These are phyloP conservation scores for Ustilago shanxiensis DNA, from an alignment of 1,284 basidiomycete species.

Conservation along the genomic window DNA sequence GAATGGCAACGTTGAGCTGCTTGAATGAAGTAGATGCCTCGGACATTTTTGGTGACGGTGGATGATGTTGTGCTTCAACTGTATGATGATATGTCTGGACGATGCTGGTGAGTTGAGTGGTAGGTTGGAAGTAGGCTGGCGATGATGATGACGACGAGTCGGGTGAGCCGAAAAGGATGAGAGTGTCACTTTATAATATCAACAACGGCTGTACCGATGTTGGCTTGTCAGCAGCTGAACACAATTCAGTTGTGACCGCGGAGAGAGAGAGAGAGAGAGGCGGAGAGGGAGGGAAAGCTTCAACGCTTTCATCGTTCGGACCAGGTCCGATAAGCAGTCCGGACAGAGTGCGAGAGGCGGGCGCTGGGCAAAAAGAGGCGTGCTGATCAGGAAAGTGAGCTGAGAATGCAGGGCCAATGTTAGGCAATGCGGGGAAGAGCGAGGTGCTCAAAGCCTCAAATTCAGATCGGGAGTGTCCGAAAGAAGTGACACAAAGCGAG, in stretches of 20 bases:
- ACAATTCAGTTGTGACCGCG: neutral
- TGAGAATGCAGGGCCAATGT: too few species aligned
- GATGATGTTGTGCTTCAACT: neutral
- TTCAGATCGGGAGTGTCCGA: neutral
- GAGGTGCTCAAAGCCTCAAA: too few species aligned
- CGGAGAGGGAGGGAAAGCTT: too few species aligned
- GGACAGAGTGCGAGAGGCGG: neutral
- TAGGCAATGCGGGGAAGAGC: neutral
- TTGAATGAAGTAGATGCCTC: conserved; percentile 36
- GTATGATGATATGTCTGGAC: too few species aligned
- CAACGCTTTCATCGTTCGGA: conserved; percentile 24
- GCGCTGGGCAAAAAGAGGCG: neutral
- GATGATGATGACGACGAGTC: neutral
- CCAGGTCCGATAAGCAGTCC: conserved; percentile 21
- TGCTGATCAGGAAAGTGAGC: neutral
- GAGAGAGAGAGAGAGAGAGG: too few species aligned
- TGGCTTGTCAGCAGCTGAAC: neutral
- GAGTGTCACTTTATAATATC: conserved; percentile 3
- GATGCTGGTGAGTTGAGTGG: neutral
- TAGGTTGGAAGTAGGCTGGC: too few species aligned
- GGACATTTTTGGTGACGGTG: conserved; percentile 16
- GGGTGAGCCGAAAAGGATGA: neutral
- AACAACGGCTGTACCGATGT: neutral
- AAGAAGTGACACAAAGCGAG: neutral
- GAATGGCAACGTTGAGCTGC: conserved; percentile 50